Base-by-base conservation (phyloP, 768 basidiomycete genomes). In the Termitomyces sp. region DNA sequence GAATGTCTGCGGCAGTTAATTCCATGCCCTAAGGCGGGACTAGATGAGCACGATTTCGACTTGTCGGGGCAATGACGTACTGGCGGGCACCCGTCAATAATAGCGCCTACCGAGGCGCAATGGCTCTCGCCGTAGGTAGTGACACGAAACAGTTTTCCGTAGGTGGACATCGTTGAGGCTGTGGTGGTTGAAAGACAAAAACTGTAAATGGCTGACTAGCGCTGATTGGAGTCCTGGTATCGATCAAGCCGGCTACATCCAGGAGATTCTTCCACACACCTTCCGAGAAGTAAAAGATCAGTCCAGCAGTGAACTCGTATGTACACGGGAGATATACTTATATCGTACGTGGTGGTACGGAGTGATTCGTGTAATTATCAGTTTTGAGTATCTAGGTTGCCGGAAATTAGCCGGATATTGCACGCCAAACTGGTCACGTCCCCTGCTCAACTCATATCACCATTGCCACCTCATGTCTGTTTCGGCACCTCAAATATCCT, bases 111-210 rank as follows among this genome's bases (percentile, higher is more conserved):
- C 14, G 93, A 95, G 30, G 91, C 84, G 69, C 97, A 98, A 70
- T 99, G 97, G 61, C 91, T 94, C 77, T 99, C 97, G 57, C 97
- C 97, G 68, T 91, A 99, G 61, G 97, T 99, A 52, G 95, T 95
- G 27, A 99, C 97, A 46, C 93, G 83, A 77, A 91, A 99, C 39
- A 91, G 77, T 25, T 79, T 83, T 23, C 97, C 97, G 72, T 89
- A 99, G 54, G 94, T 91, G 23, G 94, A 96, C 97, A 99, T 98
- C 30, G 17, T 62, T 46, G 40, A 35, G 42, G 28, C 42, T 51
- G 46, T 51, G 51, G 50, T 46, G 44, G 52, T 40, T n/a, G 47
- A 42, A 56, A 48, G 27, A 25, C 10, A 46, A 37, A 42, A 39
- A 56, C 37, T 51, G 35, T 35, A 39, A 12, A 39, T 23, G 58